Percentiles rank a stretch among this genome's conserved stretches.
Conservation (phyloP, 2,329 filamentous ascomycete genomes). For the Calycina herbarum region DNA sequence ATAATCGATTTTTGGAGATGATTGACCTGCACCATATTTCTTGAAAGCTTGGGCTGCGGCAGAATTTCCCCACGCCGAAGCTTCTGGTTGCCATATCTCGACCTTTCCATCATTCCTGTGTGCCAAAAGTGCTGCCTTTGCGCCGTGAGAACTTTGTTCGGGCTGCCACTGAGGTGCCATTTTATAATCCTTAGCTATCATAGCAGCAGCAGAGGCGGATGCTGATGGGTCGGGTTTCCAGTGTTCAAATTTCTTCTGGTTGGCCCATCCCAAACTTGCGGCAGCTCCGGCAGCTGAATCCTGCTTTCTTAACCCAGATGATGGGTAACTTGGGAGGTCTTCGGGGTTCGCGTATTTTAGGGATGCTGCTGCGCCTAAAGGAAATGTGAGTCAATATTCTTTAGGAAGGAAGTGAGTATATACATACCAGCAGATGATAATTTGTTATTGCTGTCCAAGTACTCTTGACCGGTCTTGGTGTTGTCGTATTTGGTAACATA, state of each 20-base stretch:
- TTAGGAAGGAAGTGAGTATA: neutral
- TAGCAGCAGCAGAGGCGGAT: slow-evolving; percentile 59
- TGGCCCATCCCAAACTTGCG: slow-evolving; percentile 71
- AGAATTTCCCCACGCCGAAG: slow-evolving; percentile 55
- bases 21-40: slow-evolving; percentile 43
- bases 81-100: slow-evolving; percentile 51
- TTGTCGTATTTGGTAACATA: slow-evolving; percentile 48
- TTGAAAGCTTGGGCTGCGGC: slow-evolving; percentile 70
- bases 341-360: slow-evolving; percentile 72
- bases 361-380: slow-evolving; percentile 56
- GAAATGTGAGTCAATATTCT: neutral
- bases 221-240: slow-evolving; percentile 66
- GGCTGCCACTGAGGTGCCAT: slow-evolving; percentile 58
- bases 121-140: slow-evolving; percentile 74
- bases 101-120: slow-evolving; percentile 52
- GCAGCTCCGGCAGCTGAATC: slow-evolving; percentile 69
- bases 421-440: slow-evolving; percentile 13
- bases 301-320: slow-evolving; percentile 51
- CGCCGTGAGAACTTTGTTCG: slow-evolving; percentile 62
- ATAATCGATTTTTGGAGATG: slow-evolving; percentile 47
- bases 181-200: slow-evolving; percentile 60
- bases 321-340: slow-evolving; percentile 74
- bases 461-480: slow-evolving; percentile 6
- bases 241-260: slow-evolving; percentile 62
- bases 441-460: slow-evolving; percentile 10